Conservation (phyloP, 1,284 basidiomycete species). For the Malassezia brasiliensis region DNA sequence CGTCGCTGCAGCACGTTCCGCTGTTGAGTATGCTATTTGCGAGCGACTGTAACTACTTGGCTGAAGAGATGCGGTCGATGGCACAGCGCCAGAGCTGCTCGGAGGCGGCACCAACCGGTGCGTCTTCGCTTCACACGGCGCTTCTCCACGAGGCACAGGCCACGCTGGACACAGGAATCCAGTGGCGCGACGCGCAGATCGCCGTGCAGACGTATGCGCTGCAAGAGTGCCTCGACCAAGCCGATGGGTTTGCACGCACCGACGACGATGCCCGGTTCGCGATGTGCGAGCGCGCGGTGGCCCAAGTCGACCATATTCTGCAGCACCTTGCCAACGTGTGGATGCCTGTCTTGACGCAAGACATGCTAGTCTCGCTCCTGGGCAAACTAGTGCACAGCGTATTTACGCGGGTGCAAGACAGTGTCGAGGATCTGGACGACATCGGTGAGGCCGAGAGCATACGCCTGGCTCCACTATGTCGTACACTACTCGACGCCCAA, state of each 20-base stretch:
- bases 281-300: conserved; percentile 65
- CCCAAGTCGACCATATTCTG: conserved; percentile 60
- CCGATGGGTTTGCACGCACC: conserved; percentile 64
- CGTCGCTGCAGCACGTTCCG: conserved; percentile 55
- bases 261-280: conserved; percentile 67
- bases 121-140: not conserved
- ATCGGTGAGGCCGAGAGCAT: conserved; percentile 85
- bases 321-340: conserved; percentile 60
- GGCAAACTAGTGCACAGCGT: conserved; percentile 68
- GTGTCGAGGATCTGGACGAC: conserved; percentile 70
- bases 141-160: conserved; percentile 24
- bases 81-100: not conserved
- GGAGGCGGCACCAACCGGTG: not conserved
- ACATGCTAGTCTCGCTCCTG: conserved; percentile 49
- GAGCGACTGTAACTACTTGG: conserved; percentile 72
- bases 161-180: conserved; percentile 23
- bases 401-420: conserved; percentile 61
- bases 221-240: conserved; percentile 55
- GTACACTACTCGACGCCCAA: conserved; percentile 57
- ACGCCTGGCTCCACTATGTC: conserved; percentile 68
- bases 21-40: conserved; percentile 66
- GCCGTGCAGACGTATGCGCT: conserved; percentile 51
- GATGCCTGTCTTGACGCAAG: conserved; percentile 56
- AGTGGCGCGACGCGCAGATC: conserved; percentile 33
- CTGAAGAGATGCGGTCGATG: conserved; percentile 18